Evolutionary conservation across 192 early-diverging fungal species (phyloP).

Genomic region (Mortierella hygrophila): DNA sequence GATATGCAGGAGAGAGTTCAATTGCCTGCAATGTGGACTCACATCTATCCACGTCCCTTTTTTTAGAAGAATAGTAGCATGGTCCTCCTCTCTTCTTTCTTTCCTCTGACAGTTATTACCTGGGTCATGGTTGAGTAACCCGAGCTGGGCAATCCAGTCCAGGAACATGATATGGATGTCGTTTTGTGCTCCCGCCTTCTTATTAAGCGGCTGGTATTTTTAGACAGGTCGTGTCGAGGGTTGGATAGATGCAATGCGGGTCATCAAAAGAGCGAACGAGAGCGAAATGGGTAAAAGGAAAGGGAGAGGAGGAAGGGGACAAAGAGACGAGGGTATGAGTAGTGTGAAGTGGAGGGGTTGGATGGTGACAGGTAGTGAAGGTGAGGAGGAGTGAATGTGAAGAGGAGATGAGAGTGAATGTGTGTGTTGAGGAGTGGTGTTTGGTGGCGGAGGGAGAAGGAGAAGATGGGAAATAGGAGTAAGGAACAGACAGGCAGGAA

Average conservation of each 20-base stretch:
- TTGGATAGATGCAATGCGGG: background rate
- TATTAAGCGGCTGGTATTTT: background rate
- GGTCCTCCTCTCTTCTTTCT: background rate
- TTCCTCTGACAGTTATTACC: constrained; percentile 58
- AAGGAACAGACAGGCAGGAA: background rate
- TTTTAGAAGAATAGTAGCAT: constrained; percentile 4
- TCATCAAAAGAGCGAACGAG: background rate
- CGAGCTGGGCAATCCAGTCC: constrained; percentile 78
- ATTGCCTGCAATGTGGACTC: background rate
- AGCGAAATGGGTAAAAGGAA: background rate
- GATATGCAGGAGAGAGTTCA: background rate
- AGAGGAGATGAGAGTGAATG: background rate
- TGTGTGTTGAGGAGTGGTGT: background rate
- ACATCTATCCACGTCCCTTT: background rate
- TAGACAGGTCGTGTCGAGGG: constrained; percentile 3
- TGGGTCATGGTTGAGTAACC: constrained; percentile 76
- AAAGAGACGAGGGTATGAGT: background rate
- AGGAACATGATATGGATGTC: constrained; percentile 71
- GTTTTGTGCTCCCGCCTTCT: constrained; percentile 3
- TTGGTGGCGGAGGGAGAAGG: background rate
- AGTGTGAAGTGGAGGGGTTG: background rate
- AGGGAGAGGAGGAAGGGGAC: no score
- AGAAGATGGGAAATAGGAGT: background rate
- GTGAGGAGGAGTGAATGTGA: background rate
- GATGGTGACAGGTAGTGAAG: background rate